These are phyloP conservation scores for Lactarius quietus DNA, from an alignment of 768 basidiomycete species.

Conservation along the genomic window DNA sequence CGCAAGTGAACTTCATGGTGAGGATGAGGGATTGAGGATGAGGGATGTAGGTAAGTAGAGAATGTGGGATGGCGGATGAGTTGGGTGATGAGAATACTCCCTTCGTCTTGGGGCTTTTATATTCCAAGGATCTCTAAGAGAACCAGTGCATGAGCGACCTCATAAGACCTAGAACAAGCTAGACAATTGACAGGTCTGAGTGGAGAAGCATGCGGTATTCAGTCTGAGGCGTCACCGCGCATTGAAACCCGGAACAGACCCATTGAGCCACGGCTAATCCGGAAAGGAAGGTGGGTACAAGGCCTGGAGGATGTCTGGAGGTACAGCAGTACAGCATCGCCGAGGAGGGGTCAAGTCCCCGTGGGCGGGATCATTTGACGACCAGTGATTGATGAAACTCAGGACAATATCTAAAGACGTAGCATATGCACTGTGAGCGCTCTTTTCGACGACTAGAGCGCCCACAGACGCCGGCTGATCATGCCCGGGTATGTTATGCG, in stretches of 20 bases:
- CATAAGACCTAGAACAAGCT: not conserved
- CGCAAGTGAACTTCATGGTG: not conserved
- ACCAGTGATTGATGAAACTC: not conserved
- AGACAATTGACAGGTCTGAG: not conserved
- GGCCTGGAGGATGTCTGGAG: not conserved
- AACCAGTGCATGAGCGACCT: not conserved
- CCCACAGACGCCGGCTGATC: not conserved
- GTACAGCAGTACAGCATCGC: too few species aligned
- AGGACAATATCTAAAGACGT: not conserved
- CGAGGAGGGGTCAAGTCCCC: not conserved
- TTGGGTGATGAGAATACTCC: not conserved
- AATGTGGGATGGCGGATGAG: not conserved
- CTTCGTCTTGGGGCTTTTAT: not conserved
- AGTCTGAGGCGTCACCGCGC: not conserved
- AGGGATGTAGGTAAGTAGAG: not conserved
- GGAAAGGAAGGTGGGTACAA: not conserved
- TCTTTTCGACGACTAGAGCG: not conserved
- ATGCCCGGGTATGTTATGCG: not conserved
- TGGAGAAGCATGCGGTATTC: not conserved
- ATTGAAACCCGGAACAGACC: not conserved
- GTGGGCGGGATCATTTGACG: not conserved
- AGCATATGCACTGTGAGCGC: not conserved
- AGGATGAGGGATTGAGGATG: not conserved
- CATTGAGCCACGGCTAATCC: not conserved
- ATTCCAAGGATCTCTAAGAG: not conserved